Base-by-base conservation (phyloP, 2,329 filamentous ascomycete species). In the Alternaria incomplexa region DNA sequence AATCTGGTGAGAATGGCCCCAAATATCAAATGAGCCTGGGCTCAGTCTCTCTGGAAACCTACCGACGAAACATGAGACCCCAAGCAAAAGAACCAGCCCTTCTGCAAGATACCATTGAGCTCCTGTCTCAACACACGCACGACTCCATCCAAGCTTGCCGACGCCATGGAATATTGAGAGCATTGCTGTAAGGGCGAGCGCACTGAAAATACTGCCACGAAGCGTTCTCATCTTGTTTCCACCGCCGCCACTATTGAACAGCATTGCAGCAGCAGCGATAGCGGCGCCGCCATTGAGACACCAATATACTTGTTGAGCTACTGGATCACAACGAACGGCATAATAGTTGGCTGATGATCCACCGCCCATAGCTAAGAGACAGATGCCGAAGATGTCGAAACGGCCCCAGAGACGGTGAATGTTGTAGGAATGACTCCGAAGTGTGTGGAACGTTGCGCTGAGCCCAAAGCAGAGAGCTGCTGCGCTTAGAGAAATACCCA, bases 311-410 rank as follows among this genome's bases (percentile, higher is more conserved):
- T 11, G 47, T 17, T 9, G 47, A 26, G 25, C 47, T 3, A 50
- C 3, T 17, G 25, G n/a, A 30, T 50, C 11, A 30, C 47, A 50
- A 11, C 47, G 47, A 50, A 2, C 25, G 28, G 25, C 47, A 50
- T 30, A 50, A 50, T 50, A 30, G 1, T 0, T 50, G 47, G 47
- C 47, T 9, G 44, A 50, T 13, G 26, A 20, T 13, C 25, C 26
- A 1, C 17, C 26, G 1, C 47, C 47, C 1, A 50, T 0, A 32
- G 26, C 47, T 0, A 50, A 59, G 45, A 48, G 74, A 72, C 5
- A 73, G 6, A 76, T 76, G 1, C 75, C 69, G 20, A 76, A 61
- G 13, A 77, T 73, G 52, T 77, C 75, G 65, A 77, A 66, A 30
- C 64, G 62, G 11, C 70, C 72, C 72, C 72, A 74, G 48, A 71